These are phyloP conservation scores for Galerina marginata DNA, from an alignment of 768 basidiomycete genomes.

Conservation along the genomic window DNA sequence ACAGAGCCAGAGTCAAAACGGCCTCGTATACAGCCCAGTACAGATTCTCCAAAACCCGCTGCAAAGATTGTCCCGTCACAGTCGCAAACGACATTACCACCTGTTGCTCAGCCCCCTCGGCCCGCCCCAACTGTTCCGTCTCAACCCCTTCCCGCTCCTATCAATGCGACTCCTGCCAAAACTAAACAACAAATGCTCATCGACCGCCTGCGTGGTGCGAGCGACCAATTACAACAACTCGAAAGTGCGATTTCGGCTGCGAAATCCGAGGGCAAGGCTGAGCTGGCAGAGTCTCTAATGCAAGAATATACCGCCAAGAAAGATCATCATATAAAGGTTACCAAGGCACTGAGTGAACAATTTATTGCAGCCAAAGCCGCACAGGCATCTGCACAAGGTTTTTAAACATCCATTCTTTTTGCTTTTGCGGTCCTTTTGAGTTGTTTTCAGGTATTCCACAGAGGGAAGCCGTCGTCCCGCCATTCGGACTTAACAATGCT, in stretches of 20 bases:
- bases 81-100: conserved; percentile 8
- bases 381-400: not conserved
- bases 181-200: conserved; percentile 1
- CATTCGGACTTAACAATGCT: not conserved
- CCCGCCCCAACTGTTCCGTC: not conserved
- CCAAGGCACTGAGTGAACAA: conserved; percentile 1
- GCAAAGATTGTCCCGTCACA: conserved; percentile 21
- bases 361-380: not conserved
- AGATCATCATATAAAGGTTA: conserved; percentile 4
- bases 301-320: conserved; percentile 10
- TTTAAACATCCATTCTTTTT: not conserved
- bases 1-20: conserved; percentile 54
- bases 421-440: not conserved
- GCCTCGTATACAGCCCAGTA: conserved; percentile 35
- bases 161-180: not conserved
- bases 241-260: not conserved
- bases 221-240: not conserved
- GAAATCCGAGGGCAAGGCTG: conserved; percentile 1
- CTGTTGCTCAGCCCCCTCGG: conserved; percentile 23
- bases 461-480: not conserved
- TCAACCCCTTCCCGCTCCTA: not conserved
- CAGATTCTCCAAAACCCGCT: conserved; percentile 23
- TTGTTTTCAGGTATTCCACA: not conserved
- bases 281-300: not conserved
- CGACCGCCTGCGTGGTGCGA: not conserved